Conservation (phyloP, 2,329 filamentous ascomycete genomes). For the Ambrosiella beaveri region DNA sequence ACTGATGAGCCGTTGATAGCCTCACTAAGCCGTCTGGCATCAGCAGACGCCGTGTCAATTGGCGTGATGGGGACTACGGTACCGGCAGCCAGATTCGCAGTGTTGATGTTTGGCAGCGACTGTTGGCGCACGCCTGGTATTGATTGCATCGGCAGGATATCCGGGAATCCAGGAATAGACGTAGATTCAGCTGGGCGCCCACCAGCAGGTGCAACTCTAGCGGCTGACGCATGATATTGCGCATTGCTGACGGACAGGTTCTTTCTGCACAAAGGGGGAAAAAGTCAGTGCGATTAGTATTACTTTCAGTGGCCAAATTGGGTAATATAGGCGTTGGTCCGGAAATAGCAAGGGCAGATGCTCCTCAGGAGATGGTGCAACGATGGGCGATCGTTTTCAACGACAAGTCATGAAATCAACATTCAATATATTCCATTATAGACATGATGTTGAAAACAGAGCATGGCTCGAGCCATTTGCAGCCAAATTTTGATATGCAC, state of each 20-base stretch:
- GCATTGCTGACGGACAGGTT: background rate
- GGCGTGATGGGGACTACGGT: background rate
- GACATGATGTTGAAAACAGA: no score
- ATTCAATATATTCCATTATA: no score
- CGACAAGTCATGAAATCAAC: background rate
- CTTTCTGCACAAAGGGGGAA: background rate
- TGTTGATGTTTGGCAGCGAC: background rate
- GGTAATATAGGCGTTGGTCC: conserved; percentile 1
- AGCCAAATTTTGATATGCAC: no score
- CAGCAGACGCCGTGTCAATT: background rate
- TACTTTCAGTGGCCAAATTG: background rate
- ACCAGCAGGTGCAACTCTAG: background rate
- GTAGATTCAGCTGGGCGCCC: background rate
- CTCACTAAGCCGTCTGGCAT: background rate
- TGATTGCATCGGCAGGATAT: background rate
- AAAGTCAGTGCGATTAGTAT: conserved; percentile 2
- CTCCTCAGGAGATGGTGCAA: background rate
- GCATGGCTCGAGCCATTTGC: no score
- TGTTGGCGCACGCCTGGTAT: background rate
- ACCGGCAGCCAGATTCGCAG: background rate
- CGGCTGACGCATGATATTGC: background rate
- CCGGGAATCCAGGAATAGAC: background rate
- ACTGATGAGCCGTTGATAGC: background rate
- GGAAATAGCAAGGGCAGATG: background rate
- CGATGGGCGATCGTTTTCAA: background rate